Evolutionary conservation across 768 basidiomycete species (phyloP), one percentile per base, ranked within the genome.

Genomic region (Dioszegia hungarica): DNA sequence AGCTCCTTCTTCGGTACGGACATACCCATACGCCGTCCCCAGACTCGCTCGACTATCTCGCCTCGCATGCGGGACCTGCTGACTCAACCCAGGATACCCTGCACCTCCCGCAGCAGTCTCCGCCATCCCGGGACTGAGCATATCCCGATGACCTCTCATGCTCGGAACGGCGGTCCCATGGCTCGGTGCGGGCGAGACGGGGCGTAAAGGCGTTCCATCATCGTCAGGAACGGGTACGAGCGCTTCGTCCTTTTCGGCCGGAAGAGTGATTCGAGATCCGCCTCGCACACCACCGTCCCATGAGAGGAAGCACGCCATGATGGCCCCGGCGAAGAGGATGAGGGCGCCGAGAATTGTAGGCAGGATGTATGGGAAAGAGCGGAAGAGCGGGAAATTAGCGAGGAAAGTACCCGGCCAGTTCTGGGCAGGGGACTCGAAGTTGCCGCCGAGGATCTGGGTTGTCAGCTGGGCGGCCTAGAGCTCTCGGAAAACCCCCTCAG

Each of bases 271-370:
- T 0, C 86, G 84, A 3, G 90, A 88, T 63, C 88, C 83, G n/a
- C 71, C 71, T 52, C 89, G 82, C 15, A 91, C 88, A 10, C 94
- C 93, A 52, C 90, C 95, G 72, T 99, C 92, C 56, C 81, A 85
- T 17, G 85, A 88, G 39, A 99, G 84, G 81, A 97, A 95, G 63
- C 90, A 84, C 0, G 86, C 86, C 29, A 98, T 80, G 50, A 95
- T 62, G 3, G 90, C 86, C n/a, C 93, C 93, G 38, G 79, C 79
- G 55, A 89, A 76, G 6, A 90, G 90, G 45, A 97, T 82, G 9
- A 80, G 77, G 2, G 87, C 85, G 31, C 91, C 91, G 43, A 93
- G 76, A 19, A 80, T 78, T 68, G 88, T 90, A 1, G 95, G 93
- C 15, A 99, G 80, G 36, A 98, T 82, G 73, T 99, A 99, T 1